phyloP scores from a whole-genome alignment of 257 asterid species.

The Cinchona pubescens region DNA sequence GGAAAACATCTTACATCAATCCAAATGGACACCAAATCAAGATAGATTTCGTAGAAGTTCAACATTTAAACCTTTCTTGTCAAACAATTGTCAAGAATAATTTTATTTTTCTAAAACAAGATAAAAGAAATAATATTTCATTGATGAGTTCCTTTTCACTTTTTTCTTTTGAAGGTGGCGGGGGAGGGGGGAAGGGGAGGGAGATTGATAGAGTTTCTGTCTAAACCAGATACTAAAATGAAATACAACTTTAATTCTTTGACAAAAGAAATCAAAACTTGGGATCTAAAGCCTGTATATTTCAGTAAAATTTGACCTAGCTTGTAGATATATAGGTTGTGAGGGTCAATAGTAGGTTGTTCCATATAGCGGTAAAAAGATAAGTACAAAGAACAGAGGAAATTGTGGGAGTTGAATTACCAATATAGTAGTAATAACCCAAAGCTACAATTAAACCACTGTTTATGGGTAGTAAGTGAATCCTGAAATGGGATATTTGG shows the following conservation, averaged over 20 bases:
- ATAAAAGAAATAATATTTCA: too few species aligned
- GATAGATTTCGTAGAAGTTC: too few species aligned
- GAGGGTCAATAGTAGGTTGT: neutral
- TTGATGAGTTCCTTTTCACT: too few species aligned
- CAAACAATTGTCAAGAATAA: too few species aligned
- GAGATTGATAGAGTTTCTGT: too few species aligned
- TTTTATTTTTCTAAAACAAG: too few species aligned
- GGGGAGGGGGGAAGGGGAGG: too few species aligned
- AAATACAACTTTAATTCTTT: neutral
- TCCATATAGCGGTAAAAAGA: neutral
- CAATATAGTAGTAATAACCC: neutral
- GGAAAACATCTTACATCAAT: too few species aligned
- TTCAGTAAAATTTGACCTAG: neutral
- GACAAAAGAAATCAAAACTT: neutral
- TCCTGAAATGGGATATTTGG: neutral
- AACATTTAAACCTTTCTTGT: too few species aligned
- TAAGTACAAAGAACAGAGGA: neutral
- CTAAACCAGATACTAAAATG: neutral
- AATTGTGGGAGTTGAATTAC: slow-evolving; percentile 6
- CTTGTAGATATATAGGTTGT: neutral
- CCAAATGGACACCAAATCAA: too few species aligned
- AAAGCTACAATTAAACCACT: neutral
- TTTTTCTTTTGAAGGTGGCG: too few species aligned
- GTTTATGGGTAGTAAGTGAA: neutral
- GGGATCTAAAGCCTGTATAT: neutral